These are phyloP conservation scores for Recurvomyces mirabilis DNA, from an alignment of 495 filamentous ascomycete genomes.

Conservation along the genomic window DNA sequence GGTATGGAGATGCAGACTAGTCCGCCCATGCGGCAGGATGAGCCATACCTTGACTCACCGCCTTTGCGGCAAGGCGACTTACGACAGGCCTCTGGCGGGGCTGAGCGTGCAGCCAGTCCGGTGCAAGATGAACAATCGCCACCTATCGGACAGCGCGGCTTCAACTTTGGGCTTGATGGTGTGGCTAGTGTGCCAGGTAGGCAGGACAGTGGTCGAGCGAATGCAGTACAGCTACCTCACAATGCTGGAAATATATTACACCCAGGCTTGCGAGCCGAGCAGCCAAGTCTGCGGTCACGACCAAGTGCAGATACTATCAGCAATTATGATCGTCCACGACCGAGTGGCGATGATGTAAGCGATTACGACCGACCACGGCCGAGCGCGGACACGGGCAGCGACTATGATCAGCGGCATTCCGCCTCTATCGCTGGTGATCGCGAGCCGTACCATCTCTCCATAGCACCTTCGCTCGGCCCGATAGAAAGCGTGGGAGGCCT, in stretches of 20 bases:
- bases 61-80: constrained; percentile 5
- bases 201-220: constrained; percentile 1
- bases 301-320: background rate
- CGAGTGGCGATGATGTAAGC: background rate
- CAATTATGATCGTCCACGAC: background rate
- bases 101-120: constrained; percentile 5
- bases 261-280: constrained; percentile 12
- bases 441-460: constrained; percentile 7
- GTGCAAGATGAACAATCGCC: background rate
- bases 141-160: background rate
- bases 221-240: background rate
- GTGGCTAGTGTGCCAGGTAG: background rate
- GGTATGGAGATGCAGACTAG: constrained; percentile 18
- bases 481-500: constrained; percentile 11
- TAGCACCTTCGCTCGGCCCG: constrained; percentile 12
- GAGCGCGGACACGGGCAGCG: background rate
- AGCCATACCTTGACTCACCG: constrained; percentile 15
- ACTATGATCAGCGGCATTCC: background rate
- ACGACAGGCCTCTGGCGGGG: constrained; percentile 4
- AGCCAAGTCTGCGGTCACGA: background rate
- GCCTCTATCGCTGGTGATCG: background rate
- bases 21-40: constrained; percentile 7
- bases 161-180: constrained; percentile 7
- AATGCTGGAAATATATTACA: background rate
- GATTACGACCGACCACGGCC: background rate